Percentiles rank a stretch among this genome's conserved stretches.
phyloP scores from a whole-genome alignment of 148 eudicot species.

The Pharnaceum exiguum region DNA sequence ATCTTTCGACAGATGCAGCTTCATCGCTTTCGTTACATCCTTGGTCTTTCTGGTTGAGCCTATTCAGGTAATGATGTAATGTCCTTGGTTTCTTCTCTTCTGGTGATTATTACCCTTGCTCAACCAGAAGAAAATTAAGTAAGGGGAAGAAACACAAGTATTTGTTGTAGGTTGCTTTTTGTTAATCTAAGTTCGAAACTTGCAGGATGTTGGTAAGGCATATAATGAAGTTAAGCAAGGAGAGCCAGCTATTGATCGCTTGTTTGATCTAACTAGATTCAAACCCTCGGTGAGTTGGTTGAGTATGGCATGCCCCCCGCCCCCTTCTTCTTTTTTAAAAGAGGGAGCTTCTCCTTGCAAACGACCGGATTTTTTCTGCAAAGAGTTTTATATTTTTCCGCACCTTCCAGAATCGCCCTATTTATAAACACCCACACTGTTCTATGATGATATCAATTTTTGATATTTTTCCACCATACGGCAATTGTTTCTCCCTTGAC shows the following conservation, averaged over 20 bases:
- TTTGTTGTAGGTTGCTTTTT: conserved; percentile 20
- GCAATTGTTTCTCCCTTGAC: too few species aligned
- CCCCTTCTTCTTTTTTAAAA: background rate
- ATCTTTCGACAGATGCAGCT: conserved; percentile 46
- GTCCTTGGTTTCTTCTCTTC: conserved; percentile 1
- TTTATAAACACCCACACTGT: too few species aligned
- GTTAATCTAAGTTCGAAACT: conserved; percentile 35
- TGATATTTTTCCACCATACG: too few species aligned
- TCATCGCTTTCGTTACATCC: conserved; percentile 77
- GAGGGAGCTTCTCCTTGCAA: too few species aligned
- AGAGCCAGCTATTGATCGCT: conserved; percentile 88
- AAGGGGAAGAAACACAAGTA: conserved; percentile 16
- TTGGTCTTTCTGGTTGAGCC: conserved; percentile 82
- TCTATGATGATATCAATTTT: too few species aligned
- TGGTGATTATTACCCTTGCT: background rate
- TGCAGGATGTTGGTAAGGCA: conserved; percentile 93
- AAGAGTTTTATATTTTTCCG: too few species aligned
- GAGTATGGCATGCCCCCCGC: background rate
- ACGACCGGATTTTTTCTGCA: too few species aligned
- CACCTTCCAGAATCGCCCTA: too few species aligned
- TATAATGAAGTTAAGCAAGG: conserved; percentile 96
- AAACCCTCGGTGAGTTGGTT: conserved; percentile 44
- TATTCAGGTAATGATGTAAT: conserved; percentile 66
- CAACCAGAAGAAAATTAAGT: background rate
- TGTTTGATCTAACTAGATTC: conserved; percentile 73